These are phyloP conservation scores for Jimgerdemannia lactiflua DNA, from an alignment of 192 early-diverging fungal genomes.

Conservation along the genomic window DNA sequence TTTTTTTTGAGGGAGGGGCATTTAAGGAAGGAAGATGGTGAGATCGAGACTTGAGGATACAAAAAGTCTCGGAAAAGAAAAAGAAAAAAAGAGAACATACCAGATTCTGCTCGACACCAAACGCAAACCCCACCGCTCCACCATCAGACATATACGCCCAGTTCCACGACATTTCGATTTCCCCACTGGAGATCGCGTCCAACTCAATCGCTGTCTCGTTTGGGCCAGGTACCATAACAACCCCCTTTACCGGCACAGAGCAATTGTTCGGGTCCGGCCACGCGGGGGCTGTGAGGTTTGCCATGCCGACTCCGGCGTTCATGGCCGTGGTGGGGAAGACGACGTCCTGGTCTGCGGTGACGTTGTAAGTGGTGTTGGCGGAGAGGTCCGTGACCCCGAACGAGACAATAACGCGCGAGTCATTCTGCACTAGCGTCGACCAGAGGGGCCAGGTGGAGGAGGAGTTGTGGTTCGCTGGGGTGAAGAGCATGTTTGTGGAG, in stretches of 20 bases:
- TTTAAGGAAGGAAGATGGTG: conserved; percentile 2
- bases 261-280: conserved; percentile 13
- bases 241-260: conserved; percentile 3
- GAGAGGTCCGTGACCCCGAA: conserved; percentile 7
- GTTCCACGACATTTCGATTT: neutral
- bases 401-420: conserved; percentile 15
- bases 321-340: conserved; percentile 1
- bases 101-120: conserved; percentile 1
- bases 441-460: conserved; percentile 1
- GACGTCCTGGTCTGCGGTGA: neutral
- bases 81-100: neutral
- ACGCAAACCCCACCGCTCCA: neutral
- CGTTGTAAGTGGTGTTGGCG: conserved; percentile 1
- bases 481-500: conserved; percentile 4
- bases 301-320: neutral
- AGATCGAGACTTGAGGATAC: neutral
- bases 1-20: too few species aligned
- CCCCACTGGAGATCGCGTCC: neutral
- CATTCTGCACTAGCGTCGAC: conserved; percentile 2
- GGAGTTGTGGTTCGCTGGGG: conserved; percentile 10
- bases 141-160: conserved; percentile 5
- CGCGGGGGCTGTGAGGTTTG: conserved; percentile 1
- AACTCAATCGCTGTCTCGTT: conserved; percentile 7
- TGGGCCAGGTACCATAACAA: conserved; percentile 1
- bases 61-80: neutral